Conservation (phyloP, 331 rosid genomes). For the Erythrophleum ivorense region DNA sequence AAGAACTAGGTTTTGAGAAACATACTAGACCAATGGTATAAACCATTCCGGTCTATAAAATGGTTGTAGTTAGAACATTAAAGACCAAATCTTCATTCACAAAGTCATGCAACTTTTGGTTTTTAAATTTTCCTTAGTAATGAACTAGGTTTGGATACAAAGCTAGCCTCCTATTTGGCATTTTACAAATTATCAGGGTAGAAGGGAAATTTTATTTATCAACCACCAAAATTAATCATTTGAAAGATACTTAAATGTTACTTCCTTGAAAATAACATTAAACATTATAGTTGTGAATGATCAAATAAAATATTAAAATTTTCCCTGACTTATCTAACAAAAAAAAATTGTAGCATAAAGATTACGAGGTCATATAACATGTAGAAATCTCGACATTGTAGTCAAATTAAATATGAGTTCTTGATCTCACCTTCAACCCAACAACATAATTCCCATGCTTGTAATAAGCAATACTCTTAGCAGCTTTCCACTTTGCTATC, state of each 20-base stretch:
- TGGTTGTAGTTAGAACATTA: constrained; percentile 1
- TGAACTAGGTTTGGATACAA: background rate
- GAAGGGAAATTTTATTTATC: background rate
- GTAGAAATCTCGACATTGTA: background rate
- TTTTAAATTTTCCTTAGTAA: background rate
- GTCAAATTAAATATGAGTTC: background rate
- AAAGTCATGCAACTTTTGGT: background rate
- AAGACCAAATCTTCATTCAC: constrained; percentile 2
- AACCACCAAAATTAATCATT: background rate
- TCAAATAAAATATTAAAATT: background rate
- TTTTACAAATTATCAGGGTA: background rate
- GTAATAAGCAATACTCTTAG: constrained; percentile 89
- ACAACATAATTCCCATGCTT: constrained; percentile 98
- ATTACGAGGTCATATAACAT: background rate
- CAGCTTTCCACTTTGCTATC: constrained; percentile 98
- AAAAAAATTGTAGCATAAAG: background rate
- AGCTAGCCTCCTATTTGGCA: background rate
- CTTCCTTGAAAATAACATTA: constrained; percentile 22
- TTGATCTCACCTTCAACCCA: constrained; percentile 81
- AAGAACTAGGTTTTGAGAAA: background rate
- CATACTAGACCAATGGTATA: background rate
- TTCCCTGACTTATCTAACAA: background rate
- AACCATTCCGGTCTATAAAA: background rate
- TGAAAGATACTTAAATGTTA: constrained; percentile 3
- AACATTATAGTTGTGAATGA: background rate